Evolutionary conservation across 1,139 yeast genomes (phyloP).

Genomic region (Kodamaea anthophila): DNA sequence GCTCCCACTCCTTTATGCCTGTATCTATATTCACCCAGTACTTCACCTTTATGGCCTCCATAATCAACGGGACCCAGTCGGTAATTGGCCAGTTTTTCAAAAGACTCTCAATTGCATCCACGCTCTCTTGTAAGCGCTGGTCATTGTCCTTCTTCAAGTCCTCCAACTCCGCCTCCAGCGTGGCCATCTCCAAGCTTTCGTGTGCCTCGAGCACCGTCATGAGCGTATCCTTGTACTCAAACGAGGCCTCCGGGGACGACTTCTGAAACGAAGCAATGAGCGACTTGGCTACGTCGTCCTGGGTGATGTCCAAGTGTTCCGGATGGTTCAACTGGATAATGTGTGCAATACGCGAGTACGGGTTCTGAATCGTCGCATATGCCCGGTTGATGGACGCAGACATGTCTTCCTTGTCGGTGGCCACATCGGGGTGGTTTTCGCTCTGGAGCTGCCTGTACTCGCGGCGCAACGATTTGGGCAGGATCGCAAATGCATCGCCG

Average conservation of each 20-base stretch:
- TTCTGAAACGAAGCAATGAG: slow-evolving; percentile 30
- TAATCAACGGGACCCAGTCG: slow-evolving; percentile 53
- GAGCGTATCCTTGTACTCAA: slow-evolving; percentile 51
- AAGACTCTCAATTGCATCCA: slow-evolving; percentile 24
- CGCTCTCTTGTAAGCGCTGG: slow-evolving; percentile 40
- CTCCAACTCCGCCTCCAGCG: slow-evolving; percentile 50
- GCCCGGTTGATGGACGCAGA: slow-evolving; percentile 61
- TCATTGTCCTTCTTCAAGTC: slow-evolving; percentile 51
- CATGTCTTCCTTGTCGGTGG: slow-evolving; percentile 22
- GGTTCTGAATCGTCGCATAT: slow-evolving; percentile 61
- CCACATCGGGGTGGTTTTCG: slow-evolving; percentile 72
- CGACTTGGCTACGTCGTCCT: slow-evolving; percentile 34
- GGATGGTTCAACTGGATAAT: slow-evolving; percentile 33
- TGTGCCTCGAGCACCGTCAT: slow-evolving; percentile 78
- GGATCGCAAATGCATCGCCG: slow-evolving; percentile 50
- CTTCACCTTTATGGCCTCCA: slow-evolving; percentile 65
- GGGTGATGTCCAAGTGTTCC: slow-evolving; percentile 32
- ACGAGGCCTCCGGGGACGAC: slow-evolving; percentile 23
- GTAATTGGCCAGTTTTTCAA: slow-evolving; percentile 26
- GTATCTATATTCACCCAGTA: slow-evolving; percentile 79
- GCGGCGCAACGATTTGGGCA: slow-evolving; percentile 50
- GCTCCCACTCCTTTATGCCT: slow-evolving; percentile 75
- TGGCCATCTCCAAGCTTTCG: slow-evolving; percentile 65
- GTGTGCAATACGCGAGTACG: slow-evolving; percentile 54
- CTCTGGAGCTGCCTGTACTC: slow-evolving; percentile 75